These are phyloP conservation scores for Petunia secreta DNA, from an alignment of 257 asterid genomes.

Conservation along the genomic window DNA sequence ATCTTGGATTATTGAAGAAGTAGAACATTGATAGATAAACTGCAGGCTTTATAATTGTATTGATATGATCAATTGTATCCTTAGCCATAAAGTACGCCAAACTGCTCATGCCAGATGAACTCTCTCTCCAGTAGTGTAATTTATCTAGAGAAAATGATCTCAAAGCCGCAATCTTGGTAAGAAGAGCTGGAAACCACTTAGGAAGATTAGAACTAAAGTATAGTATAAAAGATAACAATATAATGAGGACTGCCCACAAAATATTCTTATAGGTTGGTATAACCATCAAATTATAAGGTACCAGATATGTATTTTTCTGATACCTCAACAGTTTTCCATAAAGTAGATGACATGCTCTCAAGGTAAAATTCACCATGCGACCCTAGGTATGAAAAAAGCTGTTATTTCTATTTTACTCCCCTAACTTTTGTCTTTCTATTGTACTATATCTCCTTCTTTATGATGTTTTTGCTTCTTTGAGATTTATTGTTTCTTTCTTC, in stretches of 20 bases:
- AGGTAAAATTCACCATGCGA: not conserved
- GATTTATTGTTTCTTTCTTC: not conserved
- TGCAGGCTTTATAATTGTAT: constrained; percentile 80
- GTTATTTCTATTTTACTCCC: not conserved
- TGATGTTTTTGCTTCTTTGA: constrained; percentile 16
- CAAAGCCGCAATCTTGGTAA: constrained; percentile 85
- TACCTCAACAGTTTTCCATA: not conserved
- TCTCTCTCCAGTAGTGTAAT: constrained; percentile 97
- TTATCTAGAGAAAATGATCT: constrained; percentile 90
- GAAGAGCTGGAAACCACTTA: constrained; percentile 60
- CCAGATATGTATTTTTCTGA: not conserved
- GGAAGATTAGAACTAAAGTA: constrained; percentile 13
- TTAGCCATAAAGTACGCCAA: constrained; percentile 89
- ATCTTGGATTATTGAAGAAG: constrained; percentile 97
- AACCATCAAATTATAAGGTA: not conserved
- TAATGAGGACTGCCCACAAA: not conserved
- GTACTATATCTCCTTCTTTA: not conserved
- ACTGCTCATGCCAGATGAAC: constrained; percentile 97
- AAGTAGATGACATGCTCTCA: not conserved
- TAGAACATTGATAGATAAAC: constrained; percentile 96
- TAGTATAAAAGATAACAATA: not conserved
- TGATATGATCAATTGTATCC: constrained; percentile 91
- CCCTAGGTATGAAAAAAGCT: not conserved
- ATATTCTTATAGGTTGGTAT: not conserved
- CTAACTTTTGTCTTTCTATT: not conserved